Evolutionary conservation across 108 stramenopile species (phyloP), one percentile per base, ranked within the genome.

Genomic region (Schizochytrium sp.): DNA sequence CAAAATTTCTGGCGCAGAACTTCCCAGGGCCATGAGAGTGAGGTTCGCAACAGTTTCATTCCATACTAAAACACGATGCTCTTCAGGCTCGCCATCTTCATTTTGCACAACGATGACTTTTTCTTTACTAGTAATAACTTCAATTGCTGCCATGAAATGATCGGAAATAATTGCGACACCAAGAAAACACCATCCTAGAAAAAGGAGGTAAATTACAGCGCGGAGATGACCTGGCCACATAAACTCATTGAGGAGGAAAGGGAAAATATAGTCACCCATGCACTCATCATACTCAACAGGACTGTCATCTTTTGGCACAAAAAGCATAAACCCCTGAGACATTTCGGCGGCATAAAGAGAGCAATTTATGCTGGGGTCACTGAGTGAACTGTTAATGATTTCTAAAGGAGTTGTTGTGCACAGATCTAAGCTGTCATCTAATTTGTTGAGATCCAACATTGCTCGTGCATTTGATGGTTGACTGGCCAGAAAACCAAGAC

Each of bases 11-110:
- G 91, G 91, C 41, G 91, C 90, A 10, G 91, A 92, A n/a, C 89
- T 88, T 3, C 91, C 91, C 15, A 92, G 91, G 56, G 91, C 91
- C 91, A 92, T 92, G 72, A 92, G 88, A 45, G 91, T 90, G 13
- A 92, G 90, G 88, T 92, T 92, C 28, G 91, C 91, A 3, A 92
- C 73, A 40, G 91, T 92, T 56, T 57, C 88, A 61, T 92, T 90
- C 91, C 91, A 92, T 41, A 92, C 72, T 73, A 90, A 44, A 4
- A 57, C 87, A 28, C 56, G 87, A 56, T 87, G 87, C 56, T 87
- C 45, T 3, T 58, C 61, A 60, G 19, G 46, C 58, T 55, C 61
- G 57, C 72, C 89, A 50, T 64, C 4, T 40, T 61, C 89, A 40
- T 89, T 73, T 5, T 87, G 87, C 4, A 87, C 57, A 45, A 46